phyloP scores from a whole-genome alignment of 805 yeast genomes.

The Naumovozyma dairenensis region DNA sequence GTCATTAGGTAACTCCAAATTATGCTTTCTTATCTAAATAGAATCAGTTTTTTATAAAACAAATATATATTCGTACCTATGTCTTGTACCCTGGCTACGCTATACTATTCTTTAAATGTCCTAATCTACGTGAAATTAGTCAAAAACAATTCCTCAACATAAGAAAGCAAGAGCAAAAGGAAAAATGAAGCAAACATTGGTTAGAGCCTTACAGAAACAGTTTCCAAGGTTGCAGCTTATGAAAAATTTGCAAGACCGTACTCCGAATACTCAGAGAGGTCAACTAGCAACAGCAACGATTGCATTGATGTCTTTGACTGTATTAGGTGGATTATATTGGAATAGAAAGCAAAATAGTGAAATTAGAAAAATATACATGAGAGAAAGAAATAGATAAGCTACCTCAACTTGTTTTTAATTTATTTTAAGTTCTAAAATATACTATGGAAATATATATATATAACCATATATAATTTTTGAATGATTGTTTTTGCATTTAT shows the following conservation, averaged over 20 bases:
- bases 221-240: neutral
- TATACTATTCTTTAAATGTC: no score
- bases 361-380: constrained; percentile 11
- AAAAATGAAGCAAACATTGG: neutral
- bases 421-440: no score
- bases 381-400: constrained; percentile 9
- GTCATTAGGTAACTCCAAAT: no score
- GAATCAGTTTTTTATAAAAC: no score
- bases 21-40: no score
- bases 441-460: neutral
- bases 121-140: no score
- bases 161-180: neutral
- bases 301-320: neutral
- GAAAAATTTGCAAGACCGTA: no score
- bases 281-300: neutral
- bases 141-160: no score
- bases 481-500: neutral
- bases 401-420: neutral
- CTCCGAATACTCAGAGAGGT: neutral
- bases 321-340: neutral
- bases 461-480: neutral
- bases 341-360: constrained; percentile 5
- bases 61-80: no score
- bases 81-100: no score
- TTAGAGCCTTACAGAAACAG: neutral